These are phyloP conservation scores for Calocybe indica DNA, from an alignment of 768 basidiomycete species.

Conservation along the genomic window DNA sequence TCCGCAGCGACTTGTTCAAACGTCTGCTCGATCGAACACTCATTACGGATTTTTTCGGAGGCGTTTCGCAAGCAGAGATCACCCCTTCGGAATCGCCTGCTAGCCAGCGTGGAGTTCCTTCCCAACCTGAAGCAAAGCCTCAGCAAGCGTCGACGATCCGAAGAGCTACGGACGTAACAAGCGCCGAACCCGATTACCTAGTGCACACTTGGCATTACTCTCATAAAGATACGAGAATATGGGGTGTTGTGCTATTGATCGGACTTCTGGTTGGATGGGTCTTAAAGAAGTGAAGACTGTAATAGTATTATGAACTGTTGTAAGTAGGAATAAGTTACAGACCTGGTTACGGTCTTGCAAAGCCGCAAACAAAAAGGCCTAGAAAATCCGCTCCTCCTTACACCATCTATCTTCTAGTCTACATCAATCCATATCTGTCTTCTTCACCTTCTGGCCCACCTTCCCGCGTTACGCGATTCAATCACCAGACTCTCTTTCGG, in stretches of 20 bases:
- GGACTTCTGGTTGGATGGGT: constrained; percentile 26
- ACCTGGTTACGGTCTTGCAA: background rate
- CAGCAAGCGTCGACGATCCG: background rate
- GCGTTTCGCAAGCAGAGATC: constrained; percentile 82
- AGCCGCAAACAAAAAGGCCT: background rate
- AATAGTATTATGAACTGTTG: background rate
- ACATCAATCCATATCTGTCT: too few relatives aligned
- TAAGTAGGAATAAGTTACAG: background rate
- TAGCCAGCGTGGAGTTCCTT: background rate
- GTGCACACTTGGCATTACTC: background rate
- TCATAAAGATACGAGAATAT: constrained; percentile 16
- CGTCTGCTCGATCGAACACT: constrained; percentile 55
- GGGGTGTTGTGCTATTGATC: constrained; percentile 22
- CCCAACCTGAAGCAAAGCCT: background rate
- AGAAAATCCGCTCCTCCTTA: background rate
- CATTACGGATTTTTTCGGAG: constrained; percentile 86
- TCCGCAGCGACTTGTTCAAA: constrained; percentile 77
- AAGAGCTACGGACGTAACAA: background rate
- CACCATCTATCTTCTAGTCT: too few relatives aligned
- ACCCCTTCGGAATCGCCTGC: constrained; percentile 1
- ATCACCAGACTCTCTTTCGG: too few relatives aligned
- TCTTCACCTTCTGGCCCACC: too few relatives aligned
- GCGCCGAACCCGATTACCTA: background rate
- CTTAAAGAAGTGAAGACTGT: constrained; percentile 7
- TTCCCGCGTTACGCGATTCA: too few relatives aligned